Evolutionary conservation across 1,284 basidiomycete genomes (phyloP).

Genomic region (Grifola frondosa): DNA sequence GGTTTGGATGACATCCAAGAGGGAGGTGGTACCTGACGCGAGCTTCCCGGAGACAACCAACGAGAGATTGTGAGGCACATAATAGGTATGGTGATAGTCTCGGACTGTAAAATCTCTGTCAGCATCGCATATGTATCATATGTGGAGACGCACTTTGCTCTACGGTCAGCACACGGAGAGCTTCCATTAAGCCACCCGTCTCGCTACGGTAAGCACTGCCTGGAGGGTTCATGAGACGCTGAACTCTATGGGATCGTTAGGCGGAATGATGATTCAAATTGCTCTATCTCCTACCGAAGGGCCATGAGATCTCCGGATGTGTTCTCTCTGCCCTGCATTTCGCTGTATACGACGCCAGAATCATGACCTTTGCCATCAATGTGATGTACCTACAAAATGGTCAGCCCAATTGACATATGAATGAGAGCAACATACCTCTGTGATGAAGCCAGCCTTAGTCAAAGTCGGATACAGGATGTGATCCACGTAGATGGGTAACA

Average conservation of each 20-base stretch:
- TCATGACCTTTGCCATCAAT: constrained; percentile 90
- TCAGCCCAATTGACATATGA: constrained; percentile 17
- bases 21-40: constrained; percentile 63
- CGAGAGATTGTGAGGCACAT: constrained; percentile 93
- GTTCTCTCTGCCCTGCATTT: constrained; percentile 99
- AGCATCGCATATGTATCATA: constrained; percentile 4
- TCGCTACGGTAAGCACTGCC: constrained; percentile 93
- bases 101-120: constrained; percentile 56
- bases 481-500: constrained; percentile 95
- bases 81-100: constrained; percentile 88
- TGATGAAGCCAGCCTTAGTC: constrained; percentile 87
- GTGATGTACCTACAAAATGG: constrained; percentile 73
- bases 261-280: constrained; percentile 10
- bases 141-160: constrained; percentile 71
- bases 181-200: constrained; percentile 95
- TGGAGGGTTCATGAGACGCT: constrained; percentile 78
- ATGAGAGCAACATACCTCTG: constrained; percentile 62
- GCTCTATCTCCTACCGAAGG: constrained; percentile 54
- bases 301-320: constrained; percentile 90
- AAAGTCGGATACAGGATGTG: constrained; percentile 97
- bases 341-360: constrained; percentile 95
- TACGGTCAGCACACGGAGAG: constrained; percentile 81
- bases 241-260: constrained; percentile 51
- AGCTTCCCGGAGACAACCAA: constrained; percentile 83
- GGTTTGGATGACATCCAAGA: constrained; percentile 77